phyloP scores from a whole-genome alignment of 2,329 filamentous ascomycete species.

The Xylaria polymorpha region DNA sequence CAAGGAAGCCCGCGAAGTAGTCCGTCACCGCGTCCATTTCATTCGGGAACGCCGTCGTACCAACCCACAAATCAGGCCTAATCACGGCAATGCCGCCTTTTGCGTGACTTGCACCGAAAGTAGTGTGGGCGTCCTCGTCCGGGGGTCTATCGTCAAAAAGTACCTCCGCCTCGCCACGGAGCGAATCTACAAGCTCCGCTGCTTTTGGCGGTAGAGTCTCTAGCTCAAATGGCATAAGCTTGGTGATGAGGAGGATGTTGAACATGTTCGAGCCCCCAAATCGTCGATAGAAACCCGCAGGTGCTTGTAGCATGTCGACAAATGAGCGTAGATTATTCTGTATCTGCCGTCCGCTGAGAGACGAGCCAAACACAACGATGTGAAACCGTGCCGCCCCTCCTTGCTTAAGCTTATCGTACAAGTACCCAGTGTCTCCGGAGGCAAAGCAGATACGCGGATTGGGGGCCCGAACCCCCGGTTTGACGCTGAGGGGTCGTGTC shows the following conservation, averaged over 20 bases:
- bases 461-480: conserved; percentile 49
- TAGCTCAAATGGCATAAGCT: conserved; percentile 45
- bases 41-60: conserved; percentile 31
- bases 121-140: conserved; percentile 38
- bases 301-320: conserved; percentile 28
- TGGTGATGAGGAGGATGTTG: conserved; percentile 48
- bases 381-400: conserved; percentile 46
- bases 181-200: conserved; percentile 14
- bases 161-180: conserved; percentile 19
- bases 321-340: conserved; percentile 36
- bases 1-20: conserved; percentile 27
- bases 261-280: conserved; percentile 46
- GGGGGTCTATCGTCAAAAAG: conserved; percentile 38
- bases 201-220: conserved; percentile 5
- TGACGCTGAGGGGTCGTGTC: conserved; percentile 35
- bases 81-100: conserved; percentile 36
- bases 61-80: conserved; percentile 38
- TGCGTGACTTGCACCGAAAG: conserved; percentile 34
- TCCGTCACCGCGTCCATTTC: conserved; percentile 4
- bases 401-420: conserved; percentile 47
- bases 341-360: conserved; percentile 39
- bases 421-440: conserved; percentile 44
- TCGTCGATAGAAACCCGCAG: conserved; percentile 44
- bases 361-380: conserved; percentile 48
- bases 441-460: conserved; percentile 48